Evolutionary conservation across 192 early-diverging fungal species (phyloP), one percentile per base, ranked within the genome.

Genomic region (Backusella sp.): DNA sequence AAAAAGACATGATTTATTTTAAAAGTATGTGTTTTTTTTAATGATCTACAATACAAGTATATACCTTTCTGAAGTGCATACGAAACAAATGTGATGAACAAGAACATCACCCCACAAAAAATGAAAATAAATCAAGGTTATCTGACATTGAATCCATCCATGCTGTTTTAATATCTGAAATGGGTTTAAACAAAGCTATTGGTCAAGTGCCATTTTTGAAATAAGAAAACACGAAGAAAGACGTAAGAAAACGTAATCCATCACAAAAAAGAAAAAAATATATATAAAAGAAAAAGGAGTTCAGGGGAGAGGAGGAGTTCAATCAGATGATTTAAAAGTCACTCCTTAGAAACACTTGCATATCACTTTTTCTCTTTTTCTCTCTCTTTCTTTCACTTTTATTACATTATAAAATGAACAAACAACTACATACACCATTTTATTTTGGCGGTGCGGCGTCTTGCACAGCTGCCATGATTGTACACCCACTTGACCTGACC

Each of bases 401-500:
- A 23, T 32, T 32, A 32, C 32, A 32, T 3, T 68, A 44, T 1
- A 67, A 15, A 4, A 30, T 26, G 26, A 76, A 44, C 23, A 76
- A 69, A 39, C 66, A 67, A 56, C 67, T 59, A 17, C 23, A 30
- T 19, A 76, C 76, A 36, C 73, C 77, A 42, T 82, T 80, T 46
- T 81, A 70, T 59, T 76, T 79, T 66, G 74, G 39, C 80, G 87
- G 86, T 37, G 88, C 85, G 4, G 87, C 90, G 36, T 86, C 90
- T 39, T 87, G 87, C 42, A 44, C 82, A 14, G 88, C 90, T 0
- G 88, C 87, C 30, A 81, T 91, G 11, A 90, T 93, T 35, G 91
- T 90, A 0, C 92, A 97, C 80, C 91, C 93, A 65, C 86, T 98
- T 59, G 95, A 96, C 80, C 86, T 96, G 49, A 86, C 93, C 68